Base-by-base conservation (phyloP, 2,329 filamentous ascomycete species). In the Ramularia collo-cygni region DNA sequence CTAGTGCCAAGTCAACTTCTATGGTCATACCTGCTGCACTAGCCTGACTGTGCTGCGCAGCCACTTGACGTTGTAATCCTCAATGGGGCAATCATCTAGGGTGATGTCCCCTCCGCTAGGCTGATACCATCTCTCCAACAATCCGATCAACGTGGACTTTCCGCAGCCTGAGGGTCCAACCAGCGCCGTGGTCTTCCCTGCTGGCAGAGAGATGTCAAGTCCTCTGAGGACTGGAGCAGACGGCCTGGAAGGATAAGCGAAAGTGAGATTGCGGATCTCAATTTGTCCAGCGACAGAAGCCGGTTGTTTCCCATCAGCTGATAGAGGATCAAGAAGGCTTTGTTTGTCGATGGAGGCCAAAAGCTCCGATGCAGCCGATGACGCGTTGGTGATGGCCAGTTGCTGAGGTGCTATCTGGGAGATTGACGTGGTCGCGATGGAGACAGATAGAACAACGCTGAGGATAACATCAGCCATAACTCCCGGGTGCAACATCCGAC, bases 241-340 rank as follows among this genome's bases (percentile, higher is more conserved):
- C 48, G 64, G 43, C 49, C 65, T 55, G 5, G 65, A 1, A 12
- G 84, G 84, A 52, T 89, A 89, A 2, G 81, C 75, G 53, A 89
- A 88, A n/a, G 71, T 75, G 8, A 89, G 74, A 29, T 77, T 68
- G 8, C 76, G 64, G 18, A 89, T 75, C 4, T 72, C 62, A 35
- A 85, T 80, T 37, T 81, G 72, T 7, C 61, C 61, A 7, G 28
- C 35, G 18, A 54, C 58, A 5, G 33, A 19, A 8, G 21, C 21
- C 3, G 56, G 58, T 19, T 46, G 37, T 18, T 42, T 43, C n/a
- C 60, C 57, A 10, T 38, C 39, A 10, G 47, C 15, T 18, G 50
- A 38, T 3, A 65, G 48, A 0, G 67, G 61, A 46, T 71, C 64
- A 1, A 69, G 52, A 9, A 55, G 46, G 0, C 66, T 68, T 8